Evolutionary conservation across 1,284 basidiomycete genomes (phyloP).

Genomic region (Melampsora larici-populina): DNA sequence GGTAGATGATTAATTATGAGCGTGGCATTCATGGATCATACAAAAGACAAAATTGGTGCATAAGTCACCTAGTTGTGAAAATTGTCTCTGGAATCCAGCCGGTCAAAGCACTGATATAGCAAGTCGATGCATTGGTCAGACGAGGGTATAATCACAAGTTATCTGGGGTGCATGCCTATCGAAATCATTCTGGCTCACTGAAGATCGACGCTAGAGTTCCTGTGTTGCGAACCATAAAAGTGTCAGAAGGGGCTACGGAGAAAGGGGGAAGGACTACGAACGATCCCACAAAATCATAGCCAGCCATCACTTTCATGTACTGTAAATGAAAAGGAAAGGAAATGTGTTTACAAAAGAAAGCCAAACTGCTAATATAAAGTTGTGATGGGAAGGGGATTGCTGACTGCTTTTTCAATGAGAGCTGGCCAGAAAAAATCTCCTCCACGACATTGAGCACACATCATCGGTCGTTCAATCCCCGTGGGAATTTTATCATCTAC

Average conservation of each 20-base stretch:
- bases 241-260: neutral
- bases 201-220: conserved; percentile 41
- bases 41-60: neutral
- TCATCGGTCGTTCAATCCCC: neutral
- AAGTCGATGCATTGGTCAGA: neutral
- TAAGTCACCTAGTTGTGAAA: conserved; percentile 20
- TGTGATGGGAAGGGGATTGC: neutral
- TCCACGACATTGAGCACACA: conserved; percentile 36
- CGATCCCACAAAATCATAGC: conserved; percentile 43
- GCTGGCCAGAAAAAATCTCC: conserved; percentile 28
- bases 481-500: conserved; percentile 37
- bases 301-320: conserved; percentile 42
- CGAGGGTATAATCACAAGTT: neutral
- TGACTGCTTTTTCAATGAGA: conserved; percentile 38
- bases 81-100: conserved; percentile 40
- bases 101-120: conserved; percentile 34
- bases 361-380: neutral
- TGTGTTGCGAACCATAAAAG: neutral
- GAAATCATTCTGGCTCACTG: conserved; percentile 12
- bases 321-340: neutral
- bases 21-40: neutral
- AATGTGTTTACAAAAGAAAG: neutral
- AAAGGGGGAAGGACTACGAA: neutral
- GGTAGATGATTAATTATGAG: neutral
- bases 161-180: neutral